Conservation (phyloP, 2,329 filamentous ascomycete genomes). For the Tolypocladium inflatum region DNA sequence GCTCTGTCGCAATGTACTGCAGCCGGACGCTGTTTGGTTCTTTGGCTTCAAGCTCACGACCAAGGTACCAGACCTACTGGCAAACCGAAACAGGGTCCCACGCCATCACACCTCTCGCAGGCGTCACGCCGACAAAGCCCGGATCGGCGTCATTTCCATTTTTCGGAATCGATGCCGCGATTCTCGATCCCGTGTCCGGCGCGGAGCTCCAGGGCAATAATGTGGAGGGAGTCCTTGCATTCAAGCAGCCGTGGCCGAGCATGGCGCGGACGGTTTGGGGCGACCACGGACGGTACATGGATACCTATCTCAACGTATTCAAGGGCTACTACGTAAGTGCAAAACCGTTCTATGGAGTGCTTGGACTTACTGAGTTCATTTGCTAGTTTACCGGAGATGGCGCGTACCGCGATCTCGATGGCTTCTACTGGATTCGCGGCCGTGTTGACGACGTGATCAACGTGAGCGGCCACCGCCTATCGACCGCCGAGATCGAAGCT, state of each 20-base stretch:
- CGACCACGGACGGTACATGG: slow-evolving; percentile 96
- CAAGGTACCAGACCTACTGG: slow-evolving; percentile 79
- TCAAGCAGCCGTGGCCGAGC: slow-evolving; percentile 97
- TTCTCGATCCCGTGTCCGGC: slow-evolving; percentile 92
- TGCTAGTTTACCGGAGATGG: slow-evolving; percentile 80
- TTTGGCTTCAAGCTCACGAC: background rate
- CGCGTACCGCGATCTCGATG: slow-evolving; percentile 90
- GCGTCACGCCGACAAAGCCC: slow-evolving; percentile 92
- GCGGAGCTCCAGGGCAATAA: slow-evolving; percentile 92
- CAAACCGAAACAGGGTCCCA: slow-evolving; percentile 98
- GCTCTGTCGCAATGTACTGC: no score
- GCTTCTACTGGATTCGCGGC: slow-evolving; percentile 99
- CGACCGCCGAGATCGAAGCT: slow-evolving; percentile 97
- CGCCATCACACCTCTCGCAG: slow-evolving; percentile 86
- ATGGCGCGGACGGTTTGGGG: slow-evolving; percentile 98
- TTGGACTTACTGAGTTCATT: no score
- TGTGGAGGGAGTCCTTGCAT: slow-evolving; percentile 90
- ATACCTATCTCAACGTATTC: slow-evolving; percentile 96
- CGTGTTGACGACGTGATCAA: slow-evolving; percentile 98
- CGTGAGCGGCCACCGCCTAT: slow-evolving; percentile 90
- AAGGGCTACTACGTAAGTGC: slow-evolving; percentile 87
- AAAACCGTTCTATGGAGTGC: no score
- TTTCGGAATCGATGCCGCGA: slow-evolving; percentile 95
- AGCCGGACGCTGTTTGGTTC: no score
- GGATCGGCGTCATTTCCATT: slow-evolving; percentile 93